Conservation (phyloP, 495 filamentous ascomycete genomes). For the Tirmania nivea region DNA sequence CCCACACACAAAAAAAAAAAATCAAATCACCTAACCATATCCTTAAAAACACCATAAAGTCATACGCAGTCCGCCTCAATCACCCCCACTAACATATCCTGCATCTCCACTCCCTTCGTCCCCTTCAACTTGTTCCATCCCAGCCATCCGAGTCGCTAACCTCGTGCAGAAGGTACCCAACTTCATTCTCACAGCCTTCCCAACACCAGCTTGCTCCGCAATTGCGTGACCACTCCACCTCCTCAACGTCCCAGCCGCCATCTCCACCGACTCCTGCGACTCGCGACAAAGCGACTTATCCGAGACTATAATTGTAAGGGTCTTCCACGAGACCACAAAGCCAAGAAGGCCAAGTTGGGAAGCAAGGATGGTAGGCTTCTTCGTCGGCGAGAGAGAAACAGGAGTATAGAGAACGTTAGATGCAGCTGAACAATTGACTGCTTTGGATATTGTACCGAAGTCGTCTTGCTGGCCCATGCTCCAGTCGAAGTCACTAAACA, state of each 20-base stretch:
- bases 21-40: too few species aligned
- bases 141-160: slow-evolving; percentile 14
- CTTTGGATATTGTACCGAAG: slow-evolving; percentile 6
- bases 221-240: slow-evolving; percentile 31
- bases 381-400: background rate
- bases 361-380: slow-evolving; percentile 19
- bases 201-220: slow-evolving; percentile 25
- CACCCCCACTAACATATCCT: background rate
- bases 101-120: slow-evolving; percentile 5
- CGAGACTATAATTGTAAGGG: slow-evolving; percentile 35
- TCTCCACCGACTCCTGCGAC: slow-evolving; percentile 28
- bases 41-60: too few species aligned
- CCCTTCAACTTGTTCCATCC: slow-evolving; percentile 9
- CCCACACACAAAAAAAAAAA: too few species aligned
- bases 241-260: slow-evolving; percentile 29
- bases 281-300: slow-evolving; percentile 32
- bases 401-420: slow-evolving; percentile 21
- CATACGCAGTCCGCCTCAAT: too few species aligned
- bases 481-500: slow-evolving; percentile 25
- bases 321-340: slow-evolving; percentile 49
- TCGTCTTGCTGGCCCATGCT: slow-evolving; percentile 1
- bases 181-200: slow-evolving; percentile 24
- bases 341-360: slow-evolving; percentile 45
- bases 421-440: slow-evolving; percentile 8
- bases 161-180: slow-evolving; percentile 25